phyloP scores from a whole-genome alignment of 2,329 filamentous ascomycete species.

The Apiospora kogelbergensis region DNA sequence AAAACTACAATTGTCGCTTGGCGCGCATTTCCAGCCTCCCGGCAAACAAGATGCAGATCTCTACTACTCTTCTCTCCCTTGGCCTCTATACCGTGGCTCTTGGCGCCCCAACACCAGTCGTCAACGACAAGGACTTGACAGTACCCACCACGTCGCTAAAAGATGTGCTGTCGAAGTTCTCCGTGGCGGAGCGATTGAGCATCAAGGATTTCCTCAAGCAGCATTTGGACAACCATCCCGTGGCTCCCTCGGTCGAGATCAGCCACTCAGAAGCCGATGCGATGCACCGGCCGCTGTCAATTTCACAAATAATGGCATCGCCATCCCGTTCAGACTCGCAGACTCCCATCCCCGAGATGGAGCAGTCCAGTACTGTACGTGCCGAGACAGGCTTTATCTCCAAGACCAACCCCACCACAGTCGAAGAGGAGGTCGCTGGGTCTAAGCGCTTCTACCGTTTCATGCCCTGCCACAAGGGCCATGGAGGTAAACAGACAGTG shows the following conservation, averaged over 20 bases:
- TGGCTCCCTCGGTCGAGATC: background rate
- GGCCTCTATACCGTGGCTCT: background rate
- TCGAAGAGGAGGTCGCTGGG: constrained; percentile 29
- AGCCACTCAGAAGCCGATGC: background rate
- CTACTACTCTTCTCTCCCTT: background rate
- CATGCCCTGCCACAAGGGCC: constrained; percentile 23
- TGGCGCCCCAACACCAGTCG: background rate
- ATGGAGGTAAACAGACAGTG: constrained; percentile 24
- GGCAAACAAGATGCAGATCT: constrained; percentile 5
- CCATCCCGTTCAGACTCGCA: constrained; percentile 11
- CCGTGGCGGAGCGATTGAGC: background rate
- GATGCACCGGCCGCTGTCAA: background rate
- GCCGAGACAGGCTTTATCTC: constrained; percentile 26
- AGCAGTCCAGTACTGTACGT: constrained; percentile 25
- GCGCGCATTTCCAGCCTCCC: background rate
- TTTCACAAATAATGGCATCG: constrained; percentile 9
- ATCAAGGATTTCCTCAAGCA: background rate
- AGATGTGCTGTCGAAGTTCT: background rate
- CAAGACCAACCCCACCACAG: constrained; percentile 25
- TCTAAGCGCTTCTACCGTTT: constrained; percentile 25
- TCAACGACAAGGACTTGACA: background rate
- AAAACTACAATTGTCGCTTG: background rate
- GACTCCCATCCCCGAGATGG: constrained; percentile 21
- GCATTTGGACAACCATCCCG: background rate
- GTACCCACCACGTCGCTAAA: background rate